A percentile compares a stretch with the other conserved stretches of the same genome.
These are phyloP conservation scores for Wallacemonas rigidus DNA, from an alignment of 208 protist species.

Conservation along the genomic window DNA sequence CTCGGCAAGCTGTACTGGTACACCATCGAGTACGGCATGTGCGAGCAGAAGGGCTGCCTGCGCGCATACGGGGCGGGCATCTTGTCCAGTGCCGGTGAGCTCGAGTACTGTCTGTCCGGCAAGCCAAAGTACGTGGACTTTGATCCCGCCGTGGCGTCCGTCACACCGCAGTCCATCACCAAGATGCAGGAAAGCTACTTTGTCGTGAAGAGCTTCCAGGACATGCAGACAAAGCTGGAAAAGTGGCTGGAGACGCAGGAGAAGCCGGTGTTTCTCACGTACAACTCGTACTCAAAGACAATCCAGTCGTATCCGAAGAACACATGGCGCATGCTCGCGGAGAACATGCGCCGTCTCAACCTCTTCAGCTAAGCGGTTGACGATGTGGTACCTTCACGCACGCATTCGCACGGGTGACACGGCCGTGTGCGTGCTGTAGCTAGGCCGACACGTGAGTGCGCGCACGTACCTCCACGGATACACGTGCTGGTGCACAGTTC, in stretches of 20 bases:
- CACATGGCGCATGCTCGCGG: conserved; percentile 62
- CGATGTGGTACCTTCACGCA: too few species aligned
- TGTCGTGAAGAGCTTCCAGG: conserved; percentile 91
- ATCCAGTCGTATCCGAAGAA: conserved; percentile 84
- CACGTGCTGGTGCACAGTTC: too few species aligned
- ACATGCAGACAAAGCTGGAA: conserved; percentile 87
- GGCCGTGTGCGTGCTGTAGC: too few species aligned
- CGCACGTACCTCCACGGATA: too few species aligned
- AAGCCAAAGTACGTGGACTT: conserved; percentile 62
- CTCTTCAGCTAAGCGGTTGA: background rate
- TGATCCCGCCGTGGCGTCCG: conserved; percentile 59
- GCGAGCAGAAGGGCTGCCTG: conserved; percentile 80
- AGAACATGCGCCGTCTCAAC: conserved; percentile 37
- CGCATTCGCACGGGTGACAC: too few species aligned
- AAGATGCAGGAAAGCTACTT: conserved; percentile 95
- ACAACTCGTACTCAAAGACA: conserved; percentile 91
- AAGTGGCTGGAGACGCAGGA: conserved; percentile 77
- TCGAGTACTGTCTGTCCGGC: conserved; percentile 65
- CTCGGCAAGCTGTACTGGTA: conserved; percentile 96
- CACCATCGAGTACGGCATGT: conserved; percentile 96
- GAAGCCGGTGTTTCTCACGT: conserved; percentile 85
- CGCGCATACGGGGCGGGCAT: conserved; percentile 96
- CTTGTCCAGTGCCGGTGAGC: conserved; percentile 93
- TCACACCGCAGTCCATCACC: conserved; percentile 92
- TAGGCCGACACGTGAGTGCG: too few species aligned